A percentile compares a stretch with the other conserved stretches of the same genome.
Conservation (phyloP, 2,329 filamentous ascomycete genomes). For the Talaromyces piceae region DNA sequence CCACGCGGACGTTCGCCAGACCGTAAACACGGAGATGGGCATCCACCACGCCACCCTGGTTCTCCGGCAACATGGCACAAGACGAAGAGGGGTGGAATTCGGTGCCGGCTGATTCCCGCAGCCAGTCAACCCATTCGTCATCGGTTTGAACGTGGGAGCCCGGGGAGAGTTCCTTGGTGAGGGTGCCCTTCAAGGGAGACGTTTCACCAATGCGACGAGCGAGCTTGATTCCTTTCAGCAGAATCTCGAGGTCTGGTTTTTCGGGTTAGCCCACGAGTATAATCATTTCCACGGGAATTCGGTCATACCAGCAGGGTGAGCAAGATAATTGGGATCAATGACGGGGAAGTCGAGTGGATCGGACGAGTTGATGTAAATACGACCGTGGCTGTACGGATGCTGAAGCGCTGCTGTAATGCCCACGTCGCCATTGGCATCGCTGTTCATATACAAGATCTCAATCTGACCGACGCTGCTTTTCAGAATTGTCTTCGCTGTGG, state of each 20-base stretch:
- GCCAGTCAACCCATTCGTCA: constrained; percentile 18
- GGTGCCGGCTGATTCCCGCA: constrained; percentile 14
- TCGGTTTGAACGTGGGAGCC: constrained; percentile 17
- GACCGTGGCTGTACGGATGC: constrained; percentile 24
- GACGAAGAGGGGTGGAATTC: constrained; percentile 21
- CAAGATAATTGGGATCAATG: constrained; percentile 23
- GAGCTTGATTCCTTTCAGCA: constrained; percentile 21
- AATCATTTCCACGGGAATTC: not conserved
- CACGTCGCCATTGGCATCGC: constrained; percentile 19
- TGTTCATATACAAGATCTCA: constrained; percentile 24
- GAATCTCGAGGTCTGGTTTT: constrained; percentile 15
- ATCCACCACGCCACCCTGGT: constrained; percentile 21
- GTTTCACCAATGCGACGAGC: constrained; percentile 19
- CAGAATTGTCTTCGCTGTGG: constrained; percentile 19
- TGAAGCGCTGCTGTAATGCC: constrained; percentile 23
- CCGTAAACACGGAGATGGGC: constrained; percentile 23
- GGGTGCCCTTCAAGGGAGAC: constrained; percentile 14
- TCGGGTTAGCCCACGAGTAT: not conserved
- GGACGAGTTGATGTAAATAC: constrained; percentile 24
- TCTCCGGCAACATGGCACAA: constrained; percentile 23
- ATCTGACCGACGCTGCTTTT: constrained; percentile 19
- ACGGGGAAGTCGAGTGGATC: constrained; percentile 22
- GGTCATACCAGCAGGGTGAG: constrained; percentile 18
- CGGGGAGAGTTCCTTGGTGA: constrained; percentile 18
- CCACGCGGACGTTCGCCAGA: constrained; percentile 23